A percentile compares a stretch with the other conserved stretches of the same genome.
These are phyloP conservation scores for Phialemoniopsis sp. DNA, from an alignment of 2,329 filamentous ascomycete genomes.

Conservation along the genomic window DNA sequence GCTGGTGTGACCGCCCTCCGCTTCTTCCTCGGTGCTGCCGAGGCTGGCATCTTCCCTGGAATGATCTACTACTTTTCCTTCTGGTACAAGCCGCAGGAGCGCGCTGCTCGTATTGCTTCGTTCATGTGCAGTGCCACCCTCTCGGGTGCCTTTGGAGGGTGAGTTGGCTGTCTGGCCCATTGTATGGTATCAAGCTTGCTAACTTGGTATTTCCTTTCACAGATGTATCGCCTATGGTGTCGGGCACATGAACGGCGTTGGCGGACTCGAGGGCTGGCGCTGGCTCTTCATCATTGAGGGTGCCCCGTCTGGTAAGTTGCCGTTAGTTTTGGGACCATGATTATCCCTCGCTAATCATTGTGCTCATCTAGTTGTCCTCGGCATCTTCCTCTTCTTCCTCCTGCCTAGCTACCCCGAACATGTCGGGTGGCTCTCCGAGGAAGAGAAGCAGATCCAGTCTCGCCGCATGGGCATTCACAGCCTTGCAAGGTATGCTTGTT, in stretches of 20 bases:
- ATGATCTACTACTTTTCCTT: conserved; percentile 39
- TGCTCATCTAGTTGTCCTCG: conserved; percentile 1
- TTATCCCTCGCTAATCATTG: not conserved
- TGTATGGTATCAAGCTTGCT: too few species aligned
- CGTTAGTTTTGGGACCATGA: not conserved
- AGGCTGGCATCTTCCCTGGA: conserved; percentile 35
- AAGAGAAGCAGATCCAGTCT: conserved; percentile 5
- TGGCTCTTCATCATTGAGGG: conserved; percentile 2
- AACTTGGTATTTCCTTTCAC: not conserved
- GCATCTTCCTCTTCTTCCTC: conserved; percentile 10
- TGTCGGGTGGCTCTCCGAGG: conserved; percentile 10
- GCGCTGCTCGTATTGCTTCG: conserved; percentile 40
- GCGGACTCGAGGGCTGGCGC: not conserved
- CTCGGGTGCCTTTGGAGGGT: conserved; percentile 10
- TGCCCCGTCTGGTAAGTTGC: not conserved
- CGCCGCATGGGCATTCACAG: not conserved
- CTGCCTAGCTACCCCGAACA: conserved; percentile 14
- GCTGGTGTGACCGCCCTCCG: conserved; percentile 20
- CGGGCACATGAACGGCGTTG: conserved; percentile 6
- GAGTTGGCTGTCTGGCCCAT: too few species aligned
- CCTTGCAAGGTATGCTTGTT: conserved; percentile 6
- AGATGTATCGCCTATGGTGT: conserved; percentile 5
- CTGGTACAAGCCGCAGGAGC: conserved; percentile 45
- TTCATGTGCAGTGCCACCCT: conserved; percentile 38
- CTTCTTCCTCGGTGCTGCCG: conserved; percentile 32